Base-by-base conservation (phyloP, 2,329 filamentous ascomycete species). In the Pezicula carpinea region DNA sequence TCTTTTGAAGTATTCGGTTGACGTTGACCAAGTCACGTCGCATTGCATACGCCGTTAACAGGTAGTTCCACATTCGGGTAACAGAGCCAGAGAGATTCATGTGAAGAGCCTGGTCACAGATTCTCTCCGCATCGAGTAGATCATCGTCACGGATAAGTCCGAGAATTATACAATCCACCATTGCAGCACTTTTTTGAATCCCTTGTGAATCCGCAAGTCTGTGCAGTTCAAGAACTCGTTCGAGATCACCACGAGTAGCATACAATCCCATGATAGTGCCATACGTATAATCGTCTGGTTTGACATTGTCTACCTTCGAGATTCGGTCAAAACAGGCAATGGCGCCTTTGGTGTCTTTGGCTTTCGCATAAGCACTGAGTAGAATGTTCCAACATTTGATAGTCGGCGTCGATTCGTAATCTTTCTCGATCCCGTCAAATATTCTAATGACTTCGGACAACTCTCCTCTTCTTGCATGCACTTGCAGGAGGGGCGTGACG, bases 41-140 rank as follows among this genome's bases (percentile, higher is more conserved):
- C 46, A 79, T 69, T 6, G 87, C 87, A 62, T 89, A 77, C 50
- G 85, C 79, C 47, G 77, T 74, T 4, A 96, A 70, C 26, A 96
- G 68, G 44, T 80, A 74, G 60, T 96, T 96, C 87, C 88, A 96
- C 60, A 89, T 79, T 26, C 74, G 70, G 2, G 82, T 82, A 18
- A 76, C 69, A 2, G 74, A 69, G 1, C 80, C 74, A 15, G 72
- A 62, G 1, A 80, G 62, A 13, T 71, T 68, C 51, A 73, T 70
- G 11, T 66, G 65, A 18, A 82, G 69, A 26, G 81, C 75, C 38
- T 77, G 75, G 41, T 76, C 61, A 26, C 83, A 79, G 41, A 88
- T 69, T 33, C 68, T 68, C 62, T 83, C 75, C 3, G 85, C 84
- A 55, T 80, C 71, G 10, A 65, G 56, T 36, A 76, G 66, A 33